Evolutionary conservation across 805 yeast genomes (phyloP).

Genomic region (Ogataea populi-albae): DNA sequence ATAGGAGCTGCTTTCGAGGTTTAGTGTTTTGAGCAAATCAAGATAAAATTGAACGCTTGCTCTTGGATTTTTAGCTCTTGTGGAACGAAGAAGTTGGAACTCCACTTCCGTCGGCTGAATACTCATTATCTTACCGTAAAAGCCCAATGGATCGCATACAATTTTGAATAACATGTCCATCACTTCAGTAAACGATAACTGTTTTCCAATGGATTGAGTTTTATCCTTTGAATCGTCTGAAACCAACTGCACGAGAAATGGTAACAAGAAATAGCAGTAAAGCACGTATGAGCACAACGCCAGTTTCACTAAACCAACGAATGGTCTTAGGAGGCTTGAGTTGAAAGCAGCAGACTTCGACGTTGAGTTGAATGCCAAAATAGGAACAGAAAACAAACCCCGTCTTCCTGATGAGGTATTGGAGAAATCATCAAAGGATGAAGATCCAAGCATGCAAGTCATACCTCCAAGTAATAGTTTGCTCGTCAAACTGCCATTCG

Average conservation of each 20-base stretch:
- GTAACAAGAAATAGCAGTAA: constrained; percentile 20
- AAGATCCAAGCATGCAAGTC: constrained; percentile 62
- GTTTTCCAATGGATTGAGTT: neutral
- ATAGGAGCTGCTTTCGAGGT: constrained; percentile 8
- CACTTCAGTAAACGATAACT: constrained; percentile 7
- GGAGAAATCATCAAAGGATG: constrained; percentile 50
- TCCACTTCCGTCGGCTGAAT: constrained; percentile 15
- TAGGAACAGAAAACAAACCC: constrained; percentile 31
- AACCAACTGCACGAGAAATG: constrained; percentile 10
- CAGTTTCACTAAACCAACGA: constrained; percentile 29
- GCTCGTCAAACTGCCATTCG: constrained; percentile 32
- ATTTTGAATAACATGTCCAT: constrained; percentile 5
- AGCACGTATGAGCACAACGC: constrained; percentile 19
- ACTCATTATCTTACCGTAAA: constrained; percentile 10
- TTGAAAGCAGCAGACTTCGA: constrained; percentile 20
- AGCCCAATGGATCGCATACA: constrained; percentile 14
- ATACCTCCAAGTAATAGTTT: constrained; percentile 61
- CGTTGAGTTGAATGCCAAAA: constrained; percentile 25
- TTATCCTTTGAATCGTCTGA: constrained; percentile 8
- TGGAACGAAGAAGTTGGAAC: constrained; percentile 11
- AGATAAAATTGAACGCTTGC: constrained; percentile 2
- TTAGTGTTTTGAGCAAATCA: constrained; percentile 8
- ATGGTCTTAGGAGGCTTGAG: constrained; percentile 20
- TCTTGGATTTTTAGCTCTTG: neutral
- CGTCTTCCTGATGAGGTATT: constrained; percentile 18